Conservation (phyloP, 768 basidiomycete species). For the Tricholoma hemisulphureum region DNA sequence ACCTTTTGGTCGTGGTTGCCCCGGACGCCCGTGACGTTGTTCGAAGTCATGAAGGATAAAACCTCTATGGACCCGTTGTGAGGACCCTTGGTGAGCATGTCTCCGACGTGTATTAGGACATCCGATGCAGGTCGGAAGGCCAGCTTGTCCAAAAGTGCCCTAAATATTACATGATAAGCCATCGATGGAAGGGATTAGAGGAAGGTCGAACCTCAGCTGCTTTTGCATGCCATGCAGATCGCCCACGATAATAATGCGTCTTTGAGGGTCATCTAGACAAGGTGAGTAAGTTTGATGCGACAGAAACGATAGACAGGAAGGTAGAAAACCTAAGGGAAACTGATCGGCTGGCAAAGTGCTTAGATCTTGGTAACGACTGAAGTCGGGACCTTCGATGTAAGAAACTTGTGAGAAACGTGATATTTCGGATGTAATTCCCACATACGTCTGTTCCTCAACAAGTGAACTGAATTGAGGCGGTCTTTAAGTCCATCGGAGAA, state of each 20-base stretch:
- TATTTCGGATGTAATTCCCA: not conserved
- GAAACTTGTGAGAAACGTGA: not conserved
- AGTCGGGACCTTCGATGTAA: slow-evolving; percentile 45
- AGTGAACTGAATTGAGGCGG: not conserved
- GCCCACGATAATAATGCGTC: slow-evolving; percentile 74
- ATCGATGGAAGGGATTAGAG: not conserved
- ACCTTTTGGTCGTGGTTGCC: slow-evolving; percentile 95
- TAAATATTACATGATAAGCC: slow-evolving; percentile 26
- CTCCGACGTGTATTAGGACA: slow-evolving; percentile 79
- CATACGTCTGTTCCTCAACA: slow-evolving; percentile 5
- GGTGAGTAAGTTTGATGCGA: not conserved
- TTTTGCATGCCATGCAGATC: slow-evolving; percentile 85
- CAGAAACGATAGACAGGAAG: not conserved
- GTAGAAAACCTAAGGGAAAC: slow-evolving; percentile 59
- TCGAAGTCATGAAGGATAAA: slow-evolving; percentile 59
- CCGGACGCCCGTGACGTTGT: slow-evolving; percentile 76
- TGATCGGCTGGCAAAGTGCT: slow-evolving; percentile 43
- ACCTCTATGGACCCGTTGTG: slow-evolving; percentile 59
- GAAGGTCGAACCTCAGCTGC: slow-evolving; percentile 52
- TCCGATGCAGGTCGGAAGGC: slow-evolving; percentile 62
- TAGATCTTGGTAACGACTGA: slow-evolving; percentile 46
- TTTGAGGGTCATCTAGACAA: slow-evolving; percentile 44
- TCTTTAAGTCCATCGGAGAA: slow-evolving; percentile 33
- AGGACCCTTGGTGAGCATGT: slow-evolving; percentile 71
- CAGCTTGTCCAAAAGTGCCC: slow-evolving; percentile 60